phyloP scores from a whole-genome alignment of 768 basidiomycete species.

The Leccinum pellstonianum region DNA sequence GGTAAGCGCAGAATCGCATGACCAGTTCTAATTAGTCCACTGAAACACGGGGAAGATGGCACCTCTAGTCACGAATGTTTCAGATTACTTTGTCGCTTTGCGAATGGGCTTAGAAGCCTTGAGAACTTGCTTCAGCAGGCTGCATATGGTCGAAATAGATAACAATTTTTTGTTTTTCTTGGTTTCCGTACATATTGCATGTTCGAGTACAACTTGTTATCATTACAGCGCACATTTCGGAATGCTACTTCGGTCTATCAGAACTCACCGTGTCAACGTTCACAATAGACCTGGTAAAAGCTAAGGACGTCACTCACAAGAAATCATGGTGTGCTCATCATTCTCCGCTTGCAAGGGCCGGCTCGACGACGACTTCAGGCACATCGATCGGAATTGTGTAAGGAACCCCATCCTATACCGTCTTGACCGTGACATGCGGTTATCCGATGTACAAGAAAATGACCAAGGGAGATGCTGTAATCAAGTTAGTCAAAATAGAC shows the following conservation, averaged over 20 bases:
- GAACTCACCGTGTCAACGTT: not conserved
- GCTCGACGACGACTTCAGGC: constrained; percentile 5
- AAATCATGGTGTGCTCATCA: not conserved
- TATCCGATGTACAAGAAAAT: constrained; percentile 7
- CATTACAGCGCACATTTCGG: too few relatives aligned
- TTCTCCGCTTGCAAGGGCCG: not conserved
- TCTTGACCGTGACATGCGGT: constrained; percentile 2
- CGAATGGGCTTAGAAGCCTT: not conserved
- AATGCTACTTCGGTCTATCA: too few relatives aligned
- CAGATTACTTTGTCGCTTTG: not conserved
- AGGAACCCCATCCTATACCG: constrained; percentile 7
- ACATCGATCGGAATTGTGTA: constrained; percentile 15
- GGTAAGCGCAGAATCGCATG: not conserved
- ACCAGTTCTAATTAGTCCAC: not conserved
- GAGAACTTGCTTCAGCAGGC: not conserved
- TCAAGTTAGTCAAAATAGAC: too few relatives aligned
- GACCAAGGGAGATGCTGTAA: constrained; percentile 21
- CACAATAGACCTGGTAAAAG: not conserved
- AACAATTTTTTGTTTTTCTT: too few relatives aligned
- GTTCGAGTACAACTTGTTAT: too few relatives aligned
- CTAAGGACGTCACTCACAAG: not conserved
- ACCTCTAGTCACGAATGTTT: not conserved
- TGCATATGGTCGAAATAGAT: not conserved
- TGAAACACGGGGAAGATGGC: not conserved
- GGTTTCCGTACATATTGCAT: too few relatives aligned